Base-by-base conservation (phyloP, 2,329 filamentous ascomycete species). In the Zymoseptoria ardabiliae region DNA sequence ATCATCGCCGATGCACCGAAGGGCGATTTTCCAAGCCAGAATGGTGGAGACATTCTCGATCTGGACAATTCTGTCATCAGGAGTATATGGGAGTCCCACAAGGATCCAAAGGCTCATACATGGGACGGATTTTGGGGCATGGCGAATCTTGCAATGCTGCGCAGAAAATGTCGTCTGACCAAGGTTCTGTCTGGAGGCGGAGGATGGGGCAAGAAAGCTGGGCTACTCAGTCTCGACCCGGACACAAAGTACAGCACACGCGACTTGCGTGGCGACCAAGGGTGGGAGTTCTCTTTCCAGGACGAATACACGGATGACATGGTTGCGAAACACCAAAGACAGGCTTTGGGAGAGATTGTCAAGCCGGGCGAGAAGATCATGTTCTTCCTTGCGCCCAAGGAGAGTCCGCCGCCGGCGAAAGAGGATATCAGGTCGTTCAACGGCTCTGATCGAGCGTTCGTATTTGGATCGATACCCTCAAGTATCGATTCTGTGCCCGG, bases 141-240 rank as follows among this genome's bases (percentile, higher is more conserved):
- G 25, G 23, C 2, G 51, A 54, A 58, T 64, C 68, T 57, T 11
- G 21, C 22, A 19, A 19, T 54, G n/a, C 19, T 60, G 10, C 19
- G 20, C 11, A 25, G 63, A 56, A 74, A 76, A 23, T 75, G 72
- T 20, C 73, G 74, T 52, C 68, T 82, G n/a, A 74, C 77, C 65
- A 75, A 74, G 56, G 73, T 78, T 81, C 83, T 92, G 63, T 91
- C 89, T 68, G 90, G 90, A 4, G 90, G 90, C 52, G 90, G 90
- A 50, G 90, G 90, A 20, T 95, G 90, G 90, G 90, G 90, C 17
- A 78, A 82, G 58, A 94, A 93, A 71, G 85, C 88, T 67, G 90
- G 90, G 0, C 76, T 95, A 0, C 76, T 95, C 2, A 90, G 90
- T 5, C 79, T 95, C 3, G 90, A 94, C 68, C 89, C 90, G 3